These are phyloP conservation scores for Hura crepitans DNA, from an alignment of 441 rosid genomes.

Conservation along the genomic window DNA sequence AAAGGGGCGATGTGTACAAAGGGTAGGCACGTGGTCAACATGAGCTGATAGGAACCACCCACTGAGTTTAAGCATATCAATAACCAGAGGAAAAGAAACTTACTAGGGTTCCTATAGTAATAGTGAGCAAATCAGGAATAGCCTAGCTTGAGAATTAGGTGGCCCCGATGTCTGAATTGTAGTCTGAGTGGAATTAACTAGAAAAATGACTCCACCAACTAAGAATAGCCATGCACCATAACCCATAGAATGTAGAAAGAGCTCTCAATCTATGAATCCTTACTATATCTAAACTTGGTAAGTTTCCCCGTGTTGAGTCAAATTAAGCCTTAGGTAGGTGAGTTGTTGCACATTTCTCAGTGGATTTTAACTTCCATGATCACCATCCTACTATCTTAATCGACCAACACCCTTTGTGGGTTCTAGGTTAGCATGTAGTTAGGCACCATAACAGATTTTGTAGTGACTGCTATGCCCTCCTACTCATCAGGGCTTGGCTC, in stretches of 20 bases:
- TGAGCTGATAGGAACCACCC: too few species aligned
- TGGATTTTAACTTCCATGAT: too few species aligned
- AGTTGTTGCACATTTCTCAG: too few species aligned
- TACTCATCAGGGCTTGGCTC: too few species aligned
- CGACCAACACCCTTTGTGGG: too few species aligned
- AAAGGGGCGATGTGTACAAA: too few species aligned
- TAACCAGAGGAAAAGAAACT: conserved; percentile 10
- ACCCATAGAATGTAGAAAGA: conserved; percentile 11
- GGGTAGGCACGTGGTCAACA: too few species aligned
- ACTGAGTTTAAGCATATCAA: neutral
- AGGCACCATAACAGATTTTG: too few species aligned
- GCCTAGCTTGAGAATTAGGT: conserved; percentile 3
- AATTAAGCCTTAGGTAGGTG: conserved; percentile 5
- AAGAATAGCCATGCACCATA: neutral
- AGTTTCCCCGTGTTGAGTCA: conserved; percentile 9
- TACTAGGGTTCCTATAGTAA: conserved; percentile 17
- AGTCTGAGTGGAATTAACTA: neutral
- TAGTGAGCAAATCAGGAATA: conserved; percentile 7
- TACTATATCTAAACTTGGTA: conserved; percentile 11
- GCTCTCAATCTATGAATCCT: conserved; percentile 10
- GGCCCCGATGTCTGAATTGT: neutral
- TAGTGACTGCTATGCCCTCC: too few species aligned
- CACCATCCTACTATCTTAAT: too few species aligned
- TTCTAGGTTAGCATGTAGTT: too few species aligned
- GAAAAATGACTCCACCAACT: too few species aligned